phyloP scores from a whole-genome alignment of 1,284 basidiomycete genomes.

The Moesziomyces parantarcticus region DNA sequence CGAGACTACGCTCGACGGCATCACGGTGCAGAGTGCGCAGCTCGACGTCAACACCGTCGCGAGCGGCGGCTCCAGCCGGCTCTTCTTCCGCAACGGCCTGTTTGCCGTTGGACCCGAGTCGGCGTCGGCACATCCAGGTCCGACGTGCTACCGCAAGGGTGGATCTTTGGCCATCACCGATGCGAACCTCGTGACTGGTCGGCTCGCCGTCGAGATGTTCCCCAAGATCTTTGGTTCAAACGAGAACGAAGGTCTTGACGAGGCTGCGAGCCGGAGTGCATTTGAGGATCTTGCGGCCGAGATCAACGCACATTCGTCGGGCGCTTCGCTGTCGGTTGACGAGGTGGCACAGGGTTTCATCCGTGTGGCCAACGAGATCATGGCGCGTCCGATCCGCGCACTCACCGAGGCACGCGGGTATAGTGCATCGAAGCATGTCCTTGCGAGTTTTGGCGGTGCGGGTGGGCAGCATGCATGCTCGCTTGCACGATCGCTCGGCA shows the following conservation, averaged over 20 bases:
- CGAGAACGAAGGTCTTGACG: constrained; percentile 83
- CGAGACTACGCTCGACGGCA: constrained; percentile 89
- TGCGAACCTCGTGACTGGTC: constrained; percentile 65
- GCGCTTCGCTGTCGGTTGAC: constrained; percentile 77
- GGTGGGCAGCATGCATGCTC: constrained; percentile 93
- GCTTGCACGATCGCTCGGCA: constrained; percentile 82
- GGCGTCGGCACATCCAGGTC: constrained; percentile 65
- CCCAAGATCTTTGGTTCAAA: constrained; percentile 87
- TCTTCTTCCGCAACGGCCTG: constrained; percentile 66
- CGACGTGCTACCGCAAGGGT: constrained; percentile 66
- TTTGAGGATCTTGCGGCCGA: constrained; percentile 77
- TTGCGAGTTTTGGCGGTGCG: constrained; percentile 90
- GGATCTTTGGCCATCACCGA: constrained; percentile 66
- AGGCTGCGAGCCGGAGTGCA: constrained; percentile 71
- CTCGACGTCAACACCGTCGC: constrained; percentile 68
- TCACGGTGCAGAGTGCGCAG: constrained; percentile 87
- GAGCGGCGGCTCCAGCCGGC: constrained; percentile 59
- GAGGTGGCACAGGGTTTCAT: constrained; percentile 84
- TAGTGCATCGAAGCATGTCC: constrained; percentile 84
- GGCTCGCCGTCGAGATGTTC: constrained; percentile 71
- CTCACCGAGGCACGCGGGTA: constrained; percentile 90
- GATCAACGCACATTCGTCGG: constrained; percentile 74
- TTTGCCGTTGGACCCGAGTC: constrained; percentile 65
- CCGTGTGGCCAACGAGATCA: constrained; percentile 69
- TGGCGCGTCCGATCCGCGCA: constrained; percentile 90